Conservation (phyloP, 305 asterid genomes). For the Fraxinus platypoda region DNA sequence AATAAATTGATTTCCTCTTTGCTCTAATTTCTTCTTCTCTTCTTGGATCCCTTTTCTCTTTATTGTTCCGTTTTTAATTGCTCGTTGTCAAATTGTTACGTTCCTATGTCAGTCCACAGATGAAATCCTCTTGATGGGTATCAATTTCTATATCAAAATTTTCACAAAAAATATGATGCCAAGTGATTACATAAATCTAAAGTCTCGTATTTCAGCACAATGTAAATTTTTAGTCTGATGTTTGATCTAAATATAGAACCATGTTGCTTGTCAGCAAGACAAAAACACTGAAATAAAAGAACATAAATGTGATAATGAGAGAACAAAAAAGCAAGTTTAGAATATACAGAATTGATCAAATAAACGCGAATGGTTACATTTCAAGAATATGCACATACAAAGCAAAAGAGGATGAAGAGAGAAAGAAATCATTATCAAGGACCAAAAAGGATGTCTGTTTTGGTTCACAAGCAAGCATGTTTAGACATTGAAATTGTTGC, state of each 20-base stretch:
- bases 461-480: background rate
- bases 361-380: background rate
- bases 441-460: background rate
- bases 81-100: background rate
- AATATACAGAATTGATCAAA: background rate
- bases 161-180: background rate
- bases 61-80: background rate
- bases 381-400: background rate
- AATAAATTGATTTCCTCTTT: background rate
- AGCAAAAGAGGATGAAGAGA: background rate
- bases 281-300: background rate
- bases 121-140: background rate
- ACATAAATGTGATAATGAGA: background rate
- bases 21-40: background rate
- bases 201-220: background rate
- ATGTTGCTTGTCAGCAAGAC: background rate
- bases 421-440: background rate
- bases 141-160: background rate
- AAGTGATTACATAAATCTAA: background rate
- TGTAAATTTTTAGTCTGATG: background rate
- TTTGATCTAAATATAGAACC: background rate
- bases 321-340: background rate
- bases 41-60: background rate
- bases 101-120: background rate
- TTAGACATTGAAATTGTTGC: background rate